Percentiles rank a stretch among this genome's conserved stretches.
phyloP scores from a whole-genome alignment of 306 rosid genomes.

The Cicer yamashitae region DNA sequence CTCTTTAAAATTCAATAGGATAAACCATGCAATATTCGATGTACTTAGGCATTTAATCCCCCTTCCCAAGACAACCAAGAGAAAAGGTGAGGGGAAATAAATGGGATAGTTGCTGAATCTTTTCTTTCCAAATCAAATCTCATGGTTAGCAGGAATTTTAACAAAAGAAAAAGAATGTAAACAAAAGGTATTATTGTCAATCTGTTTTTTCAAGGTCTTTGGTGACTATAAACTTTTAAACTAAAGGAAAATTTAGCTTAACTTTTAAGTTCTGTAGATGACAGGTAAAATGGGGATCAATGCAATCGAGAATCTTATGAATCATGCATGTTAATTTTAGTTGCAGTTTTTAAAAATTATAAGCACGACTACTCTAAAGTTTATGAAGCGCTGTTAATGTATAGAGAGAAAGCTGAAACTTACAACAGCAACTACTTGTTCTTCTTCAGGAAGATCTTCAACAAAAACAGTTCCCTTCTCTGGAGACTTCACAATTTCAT shows the following conservation, averaged over 20 bases:
- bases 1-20: not conserved
- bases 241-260: not conserved
- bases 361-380: slow-evolving; percentile 2
- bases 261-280: slow-evolving; percentile 4
- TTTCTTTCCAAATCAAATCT: slow-evolving; percentile 15
- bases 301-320: slow-evolving; percentile 16
- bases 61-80: not conserved
- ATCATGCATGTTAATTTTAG: slow-evolving; percentile 8
- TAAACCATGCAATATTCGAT: slow-evolving; percentile 30
- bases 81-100: not conserved
- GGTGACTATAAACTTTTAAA: slow-evolving; percentile 23
- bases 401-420: slow-evolving; percentile 39
- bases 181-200: slow-evolving; percentile 8
- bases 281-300: not conserved
- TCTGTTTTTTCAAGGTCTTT: slow-evolving; percentile 22
- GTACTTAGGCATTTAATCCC: slow-evolving; percentile 12
- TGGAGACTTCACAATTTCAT: slow-evolving; percentile 88
- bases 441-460: slow-evolving; percentile 99
- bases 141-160: not conserved
- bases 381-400: slow-evolving; percentile 26
- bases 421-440: slow-evolving; percentile 80
- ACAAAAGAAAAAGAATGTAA: slow-evolving; percentile 4
- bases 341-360: slow-evolving; percentile 4
- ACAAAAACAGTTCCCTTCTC: slow-evolving; percentile 90
- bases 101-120: not conserved